Evolutionary conservation across 2,329 filamentous ascomycete species (phyloP), one percentile per base, ranked within the genome.

Genomic region (Passalora sequoiae): DNA sequence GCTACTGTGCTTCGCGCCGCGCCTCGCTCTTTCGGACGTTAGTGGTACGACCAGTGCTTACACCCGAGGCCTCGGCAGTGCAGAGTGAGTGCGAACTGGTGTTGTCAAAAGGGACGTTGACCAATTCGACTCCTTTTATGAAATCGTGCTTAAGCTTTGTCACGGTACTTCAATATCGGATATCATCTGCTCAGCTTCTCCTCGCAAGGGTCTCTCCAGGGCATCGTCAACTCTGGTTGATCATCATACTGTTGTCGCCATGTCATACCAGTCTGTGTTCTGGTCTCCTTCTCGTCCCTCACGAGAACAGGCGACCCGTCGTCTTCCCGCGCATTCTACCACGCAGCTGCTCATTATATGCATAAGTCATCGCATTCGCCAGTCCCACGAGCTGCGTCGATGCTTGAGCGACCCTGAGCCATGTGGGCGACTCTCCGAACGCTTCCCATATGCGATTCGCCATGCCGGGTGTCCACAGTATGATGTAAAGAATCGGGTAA

Each of bases 381-480:
- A 50, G 41, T 0, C 50, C 51, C 3, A 51, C 46, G n/a, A 51
- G 40, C 28, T 54, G 52, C 10, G 50, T 55, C 15, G 41, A 50
- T 6, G 50, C 47, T 27, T 55, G 52, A 21, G 52, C n/a, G 4
- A 43, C 50, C 40, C 32, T 41, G 21, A 55, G 37, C 52, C 50
- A 55, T 3, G 38, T 37, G 9, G 52, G 50, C 17, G 47, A 46
- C 9, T 24, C 13, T 8, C 43, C 45, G 19, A 48, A 42, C 4
- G 50, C 44, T 31, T 55, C 50, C 12, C 22, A 43, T 8, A 55
- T 47, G 3, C 52, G 50, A 17, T 52, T 55, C 15, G 47, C 42
- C 28, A 64, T 64, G 6, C 61, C 62, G 0, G 62, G 62, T 4
- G 60, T 46, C 61, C 62, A 64, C 2, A 65, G 53, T 2, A 63